Evolutionary conservation across 495 filamentous ascomycete genomes (phyloP), one percentile per base, ranked within the genome.

Genomic region (Aspergillus wentii): DNA sequence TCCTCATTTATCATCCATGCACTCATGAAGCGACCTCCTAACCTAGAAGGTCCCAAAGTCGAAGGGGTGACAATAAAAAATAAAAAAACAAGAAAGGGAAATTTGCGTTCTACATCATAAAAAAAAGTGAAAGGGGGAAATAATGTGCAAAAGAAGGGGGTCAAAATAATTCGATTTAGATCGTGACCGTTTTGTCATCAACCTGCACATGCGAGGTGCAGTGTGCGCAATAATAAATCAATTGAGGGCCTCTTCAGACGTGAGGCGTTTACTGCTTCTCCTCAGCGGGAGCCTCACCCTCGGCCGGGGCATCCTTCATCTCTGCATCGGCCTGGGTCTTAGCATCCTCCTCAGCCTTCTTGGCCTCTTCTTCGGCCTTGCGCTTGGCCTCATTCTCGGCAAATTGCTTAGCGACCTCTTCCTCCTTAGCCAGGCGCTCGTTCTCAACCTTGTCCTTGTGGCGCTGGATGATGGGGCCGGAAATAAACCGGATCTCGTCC

Each of bases 391-490:
- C 85, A 49, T 85, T 71, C 55, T 84, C 83, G 35, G 79, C 80
- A 35, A 80, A 80, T 71, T 90, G 91, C 62, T 82, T 81, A 5
- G 87, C 84, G 40, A 80, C 80, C 38, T 83, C 85, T 53, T 94
- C 89, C 51, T 96, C 87, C 43, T 88, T 75, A 28, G 72, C 85
- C 54, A 88, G 79, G 27, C 89, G 85, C 66, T 96, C 90, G 41
- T 82, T 83, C 57, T 97, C 88, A 41, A 84, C 67, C 72, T 94
- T 95, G 64, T 98, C 92, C 56, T 86, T 85, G 78, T 95, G 88
- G 40, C 90, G 83, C 70, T 95, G 90, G 33, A 88, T 81, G 62
- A 98, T 85, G 43, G 92, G 94, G 13, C 89, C 91, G 32, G 88
- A 83, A 38, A 94, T 71, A 49, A 87, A 80, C 52, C 87, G 85